A percentile compares a stretch with the other conserved stretches of the same genome.
Evolutionary conservation across 2,329 filamentous ascomycete species (phyloP).

Genomic region (Exophiala viscosa): DNA sequence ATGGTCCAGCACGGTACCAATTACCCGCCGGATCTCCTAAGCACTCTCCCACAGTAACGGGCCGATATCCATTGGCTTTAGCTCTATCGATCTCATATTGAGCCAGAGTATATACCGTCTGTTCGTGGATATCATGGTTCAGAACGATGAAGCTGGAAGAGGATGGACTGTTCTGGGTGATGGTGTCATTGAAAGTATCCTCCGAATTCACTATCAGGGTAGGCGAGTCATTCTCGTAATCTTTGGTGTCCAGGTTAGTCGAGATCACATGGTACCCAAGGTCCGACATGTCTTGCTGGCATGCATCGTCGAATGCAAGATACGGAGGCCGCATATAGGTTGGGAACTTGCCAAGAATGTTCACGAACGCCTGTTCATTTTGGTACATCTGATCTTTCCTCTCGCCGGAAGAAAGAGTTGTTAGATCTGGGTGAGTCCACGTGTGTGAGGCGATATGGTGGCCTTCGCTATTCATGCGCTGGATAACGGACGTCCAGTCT

Average conservation of each 20-base stretch:
- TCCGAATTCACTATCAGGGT: conserved; percentile 3
- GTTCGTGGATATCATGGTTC: not conserved
- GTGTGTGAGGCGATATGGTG: conserved; percentile 51
- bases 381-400: conserved; percentile 43
- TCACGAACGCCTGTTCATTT: conserved; percentile 45
- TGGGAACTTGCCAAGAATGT: conserved; percentile 47
- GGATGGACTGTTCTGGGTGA: not conserved
- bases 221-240: conserved; percentile 34
- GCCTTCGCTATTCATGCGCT: conserved; percentile 40
- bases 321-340: conserved; percentile 54
- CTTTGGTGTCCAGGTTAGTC: conserved; percentile 46
- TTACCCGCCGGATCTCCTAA: conserved; percentile 32
- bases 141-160: conserved; percentile 5
- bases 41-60: conserved; percentile 43
- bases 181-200: not conserved
- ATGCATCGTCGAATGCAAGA: conserved; percentile 35
- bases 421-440: conserved; percentile 48
- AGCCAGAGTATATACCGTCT: conserved; percentile 1
- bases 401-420: conserved; percentile 35
- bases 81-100: not conserved
- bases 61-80: conserved; percentile 6
- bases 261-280: conserved; percentile 49
- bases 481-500: conserved; percentile 38
- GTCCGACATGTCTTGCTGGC: conserved; percentile 40
- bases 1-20: not conserved